Base-by-base conservation (phyloP, 768 basidiomycete genomes). In the Amanita pallidorosea region DNA sequence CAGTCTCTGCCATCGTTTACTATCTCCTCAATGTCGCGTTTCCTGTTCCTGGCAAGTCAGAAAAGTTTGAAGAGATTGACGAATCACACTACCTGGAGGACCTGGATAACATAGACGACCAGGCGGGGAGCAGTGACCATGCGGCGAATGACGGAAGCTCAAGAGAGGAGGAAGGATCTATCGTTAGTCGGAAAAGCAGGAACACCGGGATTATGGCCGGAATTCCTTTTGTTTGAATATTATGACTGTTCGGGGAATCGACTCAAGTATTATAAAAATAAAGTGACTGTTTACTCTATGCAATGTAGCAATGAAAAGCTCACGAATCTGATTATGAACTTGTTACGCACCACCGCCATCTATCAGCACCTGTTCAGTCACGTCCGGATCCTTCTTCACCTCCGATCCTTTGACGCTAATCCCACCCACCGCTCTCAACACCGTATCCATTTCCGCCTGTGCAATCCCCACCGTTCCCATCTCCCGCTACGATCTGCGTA, bases 1-100 rank as follows among this genome's bases (percentile, higher is more conserved):
- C 77, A 31, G 74, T 82, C 37, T 85, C 87, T 2, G 69, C 76
- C 7, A 45, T 85, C 53, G 60, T 85, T 40, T 92, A 91, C 64
- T 76, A 69, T 59, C 22, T 64, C 38, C 70, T 83, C 45, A 85
- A 81, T 65, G 57, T 65, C 49, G 18, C 73, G 17, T 86, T 75
- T 65, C 85, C 88, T 3, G 74, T 78, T 3, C 70, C 68, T 9
- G 82, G 81, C 20, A 62, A 67, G 43, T 63, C 65, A n/a, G 55
- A 63, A 17, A 60, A 48, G n/a, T 83, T 83, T 57, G 59, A 73
- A 46, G 80, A 83, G 60, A 56, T 75, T 9, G 81, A 84, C 56
- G 47, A 36, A 25, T 38, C 47, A 25, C 12, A n/a, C 8, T 48
- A 36, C 17, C 15, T 48, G 11, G 34, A 36, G n/a, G 12, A 18